Percentiles rank a stretch among this genome's conserved stretches.
These are phyloP conservation scores for Isoetes taiwanensis DNA, from an alignment of 75 land plant genomes.

Conservation along the genomic window DNA sequence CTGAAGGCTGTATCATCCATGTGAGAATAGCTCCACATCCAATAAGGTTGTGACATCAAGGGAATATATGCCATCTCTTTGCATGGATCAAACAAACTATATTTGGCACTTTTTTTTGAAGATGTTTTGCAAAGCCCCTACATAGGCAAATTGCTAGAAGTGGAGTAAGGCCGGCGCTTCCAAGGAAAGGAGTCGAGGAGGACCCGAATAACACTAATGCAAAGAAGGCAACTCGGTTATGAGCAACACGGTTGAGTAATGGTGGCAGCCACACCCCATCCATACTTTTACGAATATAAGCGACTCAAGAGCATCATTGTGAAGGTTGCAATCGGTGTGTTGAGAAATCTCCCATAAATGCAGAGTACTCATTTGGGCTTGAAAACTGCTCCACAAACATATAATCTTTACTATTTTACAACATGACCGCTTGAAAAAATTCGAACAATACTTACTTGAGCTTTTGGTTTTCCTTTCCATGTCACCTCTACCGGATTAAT, in stretches of 20 bases:
- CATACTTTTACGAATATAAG: not conserved
- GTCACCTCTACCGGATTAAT: conserved; percentile 2
- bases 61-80: conserved; percentile 8
- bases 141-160: not conserved
- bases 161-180: not conserved
- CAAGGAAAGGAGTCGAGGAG: not conserved
- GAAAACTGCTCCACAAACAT: not conserved
- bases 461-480: conserved; percentile 3
- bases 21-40: too few species aligned
- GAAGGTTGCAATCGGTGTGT: not conserved
- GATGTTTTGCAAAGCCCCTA: not conserved
- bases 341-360: conserved; percentile 8
- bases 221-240: not conserved
- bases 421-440: too few species aligned
- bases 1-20: too few species aligned
- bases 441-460: not conserved
- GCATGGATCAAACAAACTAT: conserved; percentile 4
- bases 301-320: conserved; percentile 2
- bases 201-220: not conserved
- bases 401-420: too few species aligned
- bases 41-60: too few species aligned
- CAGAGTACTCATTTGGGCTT: conserved; percentile 5
- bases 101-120: conserved; percentile 5
- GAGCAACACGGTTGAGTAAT: not conserved
- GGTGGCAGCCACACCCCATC: conserved; percentile 6